These are phyloP conservation scores for Cryomyces antarcticus DNA, from an alignment of 495 filamentous ascomycete species.

Conservation along the genomic window DNA sequence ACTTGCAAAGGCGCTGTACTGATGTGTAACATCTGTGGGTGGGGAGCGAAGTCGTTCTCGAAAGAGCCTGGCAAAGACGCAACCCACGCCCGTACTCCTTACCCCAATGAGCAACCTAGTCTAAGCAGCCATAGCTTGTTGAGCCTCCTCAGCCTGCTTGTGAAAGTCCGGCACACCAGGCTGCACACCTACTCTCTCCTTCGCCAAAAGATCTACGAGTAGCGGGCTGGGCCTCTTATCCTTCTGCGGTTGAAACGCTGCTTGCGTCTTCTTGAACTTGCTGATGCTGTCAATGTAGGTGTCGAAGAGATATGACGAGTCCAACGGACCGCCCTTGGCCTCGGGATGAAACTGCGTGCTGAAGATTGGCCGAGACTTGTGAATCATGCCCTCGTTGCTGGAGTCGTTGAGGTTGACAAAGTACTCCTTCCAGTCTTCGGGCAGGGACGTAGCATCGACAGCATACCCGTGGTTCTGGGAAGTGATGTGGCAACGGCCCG, in stretches of 20 bases:
- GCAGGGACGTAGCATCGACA: conserved; percentile 68
- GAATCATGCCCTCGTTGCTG: conserved; percentile 88
- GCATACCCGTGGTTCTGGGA: conserved; percentile 98
- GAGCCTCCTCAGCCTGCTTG: too few species aligned
- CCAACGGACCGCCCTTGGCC: conserved; percentile 86
- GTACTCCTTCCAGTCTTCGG: conserved; percentile 83
- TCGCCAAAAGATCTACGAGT: conserved; percentile 73
- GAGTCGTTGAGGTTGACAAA: conserved; percentile 95
- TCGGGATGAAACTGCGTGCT: conserved; percentile 97
- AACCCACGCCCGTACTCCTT: too few species aligned
- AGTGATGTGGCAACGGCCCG: conserved; percentile 94
- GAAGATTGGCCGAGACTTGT: conserved; percentile 91
- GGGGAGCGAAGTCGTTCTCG: too few species aligned
- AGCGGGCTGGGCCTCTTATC: conserved; percentile 72
- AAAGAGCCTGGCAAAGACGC: too few species aligned
- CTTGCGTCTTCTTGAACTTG: conserved; percentile 68
- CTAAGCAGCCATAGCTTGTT: too few species aligned
- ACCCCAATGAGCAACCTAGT: too few species aligned
- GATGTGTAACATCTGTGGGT: too few species aligned
- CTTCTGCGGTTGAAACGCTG: conserved; percentile 37
- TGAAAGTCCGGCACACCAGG: conserved; percentile 1
- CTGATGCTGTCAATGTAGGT: conserved; percentile 78
- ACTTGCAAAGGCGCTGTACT: too few species aligned
- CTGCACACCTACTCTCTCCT: conserved; percentile 76
- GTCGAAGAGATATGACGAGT: conserved; percentile 88